A percentile compares a stretch with the other conserved stretches of the same genome.
Evolutionary conservation across 768 basidiomycete species (phyloP).

Genomic region (Tricholoma hemisulphureum): DNA sequence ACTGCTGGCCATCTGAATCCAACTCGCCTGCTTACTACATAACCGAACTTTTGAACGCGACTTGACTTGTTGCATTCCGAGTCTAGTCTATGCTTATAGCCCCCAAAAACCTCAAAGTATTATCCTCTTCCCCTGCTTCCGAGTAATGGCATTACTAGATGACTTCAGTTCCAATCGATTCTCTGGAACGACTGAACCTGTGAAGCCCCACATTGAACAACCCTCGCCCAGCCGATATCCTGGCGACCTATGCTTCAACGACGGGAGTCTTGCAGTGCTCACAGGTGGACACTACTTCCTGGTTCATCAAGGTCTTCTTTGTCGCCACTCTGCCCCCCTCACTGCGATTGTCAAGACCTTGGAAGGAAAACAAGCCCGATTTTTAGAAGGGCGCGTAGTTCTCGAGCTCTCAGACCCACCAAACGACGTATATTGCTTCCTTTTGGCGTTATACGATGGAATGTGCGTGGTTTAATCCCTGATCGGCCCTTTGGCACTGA

Average conservation of each 20-base stretch:
- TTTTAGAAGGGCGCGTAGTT: constrained; percentile 59
- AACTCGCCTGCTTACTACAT: too few relatives aligned
- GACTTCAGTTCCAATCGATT: constrained; percentile 52
- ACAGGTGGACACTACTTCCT: constrained; percentile 60
- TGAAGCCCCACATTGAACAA: constrained; percentile 10
- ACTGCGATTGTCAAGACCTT: constrained; percentile 36
- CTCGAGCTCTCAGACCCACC: constrained; percentile 54
- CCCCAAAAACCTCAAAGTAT: not conserved
- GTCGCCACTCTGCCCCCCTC: constrained; percentile 59
- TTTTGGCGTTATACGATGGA: constrained; percentile 70
- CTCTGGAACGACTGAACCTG: constrained; percentile 17
- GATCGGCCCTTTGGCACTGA: constrained; percentile 8
- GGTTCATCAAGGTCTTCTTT: constrained; percentile 65
- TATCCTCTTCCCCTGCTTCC: not conserved
- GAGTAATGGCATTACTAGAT: constrained; percentile 18
- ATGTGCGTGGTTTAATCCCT: constrained; percentile 44
- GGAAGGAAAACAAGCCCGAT: constrained; percentile 20
- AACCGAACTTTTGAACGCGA: too few relatives aligned
- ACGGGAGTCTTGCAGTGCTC: constrained; percentile 68
- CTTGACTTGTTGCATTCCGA: not conserved
- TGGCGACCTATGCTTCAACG: constrained; percentile 60
- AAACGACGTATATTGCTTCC: constrained; percentile 55
- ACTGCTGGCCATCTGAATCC: too few relatives aligned
- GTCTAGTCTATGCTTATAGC: not conserved
- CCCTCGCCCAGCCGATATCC: constrained; percentile 40